Percentiles rank a stretch among this genome's conserved stretches.
Evolutionary conservation across 352 stramenopile species (phyloP).

Genomic region (Phytophthora ohioensis): DNA sequence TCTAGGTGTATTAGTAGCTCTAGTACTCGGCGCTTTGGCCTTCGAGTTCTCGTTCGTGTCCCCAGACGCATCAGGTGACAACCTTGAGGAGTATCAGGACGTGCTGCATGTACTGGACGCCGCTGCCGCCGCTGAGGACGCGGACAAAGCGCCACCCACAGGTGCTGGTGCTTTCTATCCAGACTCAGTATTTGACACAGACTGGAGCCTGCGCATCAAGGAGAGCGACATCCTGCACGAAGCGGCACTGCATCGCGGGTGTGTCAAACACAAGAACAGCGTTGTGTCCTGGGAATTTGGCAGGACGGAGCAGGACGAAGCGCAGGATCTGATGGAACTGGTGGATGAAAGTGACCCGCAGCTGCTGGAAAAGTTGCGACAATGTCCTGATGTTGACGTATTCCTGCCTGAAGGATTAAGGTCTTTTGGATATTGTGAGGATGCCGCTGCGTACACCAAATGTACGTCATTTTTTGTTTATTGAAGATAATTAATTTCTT

Average conservation of each 20-base stretch:
- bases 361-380: slow-evolving; percentile 54
- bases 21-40: slow-evolving; percentile 29
- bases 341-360: slow-evolving; percentile 47
- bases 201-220: slow-evolving; percentile 41
- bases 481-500: not conserved
- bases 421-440: slow-evolving; percentile 77
- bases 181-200: slow-evolving; percentile 35
- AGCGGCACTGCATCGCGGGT: slow-evolving; percentile 47
- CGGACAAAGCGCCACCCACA: slow-evolving; percentile 22
- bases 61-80: not conserved
- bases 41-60: slow-evolving; percentile 44
- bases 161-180: slow-evolving; percentile 38
- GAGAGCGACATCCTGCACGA: slow-evolving; percentile 55
- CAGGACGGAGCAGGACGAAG: slow-evolving; percentile 9
- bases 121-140: slow-evolving; percentile 36
- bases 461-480: slow-evolving; percentile 45
- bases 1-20: slow-evolving; percentile 30
- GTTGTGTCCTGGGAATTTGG: slow-evolving; percentile 49
- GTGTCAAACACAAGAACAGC: slow-evolving; percentile 45
- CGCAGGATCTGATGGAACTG: slow-evolving; percentile 27
- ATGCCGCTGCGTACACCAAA: slow-evolving; percentile 68
- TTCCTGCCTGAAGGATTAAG: slow-evolving; percentile 61
- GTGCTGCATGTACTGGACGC: slow-evolving; percentile 34
- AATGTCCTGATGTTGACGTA: slow-evolving; percentile 72
- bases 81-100: slow-evolving; percentile 21